Base-by-base conservation (phyloP, 768 basidiomycete species). In the Mycena polygramma region DNA sequence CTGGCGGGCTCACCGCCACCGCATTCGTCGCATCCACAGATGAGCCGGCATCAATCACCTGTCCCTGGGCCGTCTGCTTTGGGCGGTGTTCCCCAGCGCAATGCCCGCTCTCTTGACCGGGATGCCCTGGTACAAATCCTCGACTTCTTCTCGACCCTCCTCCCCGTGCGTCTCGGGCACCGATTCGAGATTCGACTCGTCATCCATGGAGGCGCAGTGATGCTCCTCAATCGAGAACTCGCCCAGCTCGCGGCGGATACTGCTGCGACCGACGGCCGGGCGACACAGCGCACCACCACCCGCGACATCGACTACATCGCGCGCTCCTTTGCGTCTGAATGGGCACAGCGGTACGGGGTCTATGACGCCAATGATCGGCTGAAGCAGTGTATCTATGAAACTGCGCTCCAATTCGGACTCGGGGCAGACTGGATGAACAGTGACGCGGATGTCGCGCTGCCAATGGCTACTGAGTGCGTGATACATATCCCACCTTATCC, bases 401-500 rank as follows among this genome's bases (percentile, higher is more conserved):
- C 91, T 4, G 91, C 91, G 0, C 57, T 72, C 20, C 77, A 78
- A 9, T 85, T 89, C 75, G 74, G 76, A 4, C 83, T 87, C 57
- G 91, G 92, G 26, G 80, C 81, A 63, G 92, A 93, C 77, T 93
- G 92, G 92, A 92, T 93, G 92, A 93, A 93, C 65, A 86, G 89
- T 6, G 89, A 92, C 71, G 89, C 92, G 0, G 92, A 93, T 71
- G 83, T 92, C 17, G 90, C 92, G 3, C 82, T 93, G 57, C 92
- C 92, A 19, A 86, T 90, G 85, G 87, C 88, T 22, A 77, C 80
- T 68, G 88, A 90, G 89, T 92, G 75, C 79, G 90, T 85, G n/a
- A 30, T 30, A 30, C 30, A 30, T 24, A 65, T 45, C 57, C 35
- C 26, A 57, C 61, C 57, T 46, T 30, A 63, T 55, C 39, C 51